These are phyloP conservation scores for Dryas alaskensis DNA, from an alignment of 306 rosid genomes.

Conservation along the genomic window DNA sequence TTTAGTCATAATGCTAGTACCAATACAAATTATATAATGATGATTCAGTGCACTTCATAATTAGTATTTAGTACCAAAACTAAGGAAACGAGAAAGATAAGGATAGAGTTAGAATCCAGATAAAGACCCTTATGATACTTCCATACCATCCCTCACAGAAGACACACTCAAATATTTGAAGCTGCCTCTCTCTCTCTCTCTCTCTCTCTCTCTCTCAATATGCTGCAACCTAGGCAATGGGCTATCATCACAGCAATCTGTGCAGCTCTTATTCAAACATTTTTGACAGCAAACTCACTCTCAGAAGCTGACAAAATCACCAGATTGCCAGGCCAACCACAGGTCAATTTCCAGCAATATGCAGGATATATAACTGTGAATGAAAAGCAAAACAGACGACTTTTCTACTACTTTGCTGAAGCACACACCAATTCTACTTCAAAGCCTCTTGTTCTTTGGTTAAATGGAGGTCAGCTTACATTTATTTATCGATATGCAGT, in stretches of 20 bases:
- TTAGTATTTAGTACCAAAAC: no score
- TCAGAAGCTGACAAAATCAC: slow-evolving; percentile 21
- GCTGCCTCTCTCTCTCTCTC: not conserved
- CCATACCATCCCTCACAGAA: no score
- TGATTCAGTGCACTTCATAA: no score
- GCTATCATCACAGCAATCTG: not conserved
- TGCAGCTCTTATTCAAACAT: slow-evolving; percentile 19
- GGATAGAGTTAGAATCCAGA: no score
- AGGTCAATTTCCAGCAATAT: slow-evolving; percentile 38
- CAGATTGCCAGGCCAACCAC: slow-evolving; percentile 46
- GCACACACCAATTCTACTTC: slow-evolving; percentile 38
- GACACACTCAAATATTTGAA: no score
- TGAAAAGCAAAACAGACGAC: slow-evolving; percentile 31
- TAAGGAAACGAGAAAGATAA: no score
- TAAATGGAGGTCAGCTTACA: slow-evolving; percentile 54
- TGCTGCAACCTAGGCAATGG: slow-evolving; percentile 23
- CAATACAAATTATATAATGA: no score
- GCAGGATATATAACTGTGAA: slow-evolving; percentile 38
- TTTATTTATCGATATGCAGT: not conserved
- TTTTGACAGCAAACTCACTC: slow-evolving; percentile 2
- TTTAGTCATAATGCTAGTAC: no score
- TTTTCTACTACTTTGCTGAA: slow-evolving; percentile 50
- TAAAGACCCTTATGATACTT: no score
- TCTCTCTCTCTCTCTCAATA: not conserved
- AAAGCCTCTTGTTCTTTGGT: slow-evolving; percentile 54